phyloP scores from a whole-genome alignment of 345 rosid genomes.

The Viola odorata region DNA sequence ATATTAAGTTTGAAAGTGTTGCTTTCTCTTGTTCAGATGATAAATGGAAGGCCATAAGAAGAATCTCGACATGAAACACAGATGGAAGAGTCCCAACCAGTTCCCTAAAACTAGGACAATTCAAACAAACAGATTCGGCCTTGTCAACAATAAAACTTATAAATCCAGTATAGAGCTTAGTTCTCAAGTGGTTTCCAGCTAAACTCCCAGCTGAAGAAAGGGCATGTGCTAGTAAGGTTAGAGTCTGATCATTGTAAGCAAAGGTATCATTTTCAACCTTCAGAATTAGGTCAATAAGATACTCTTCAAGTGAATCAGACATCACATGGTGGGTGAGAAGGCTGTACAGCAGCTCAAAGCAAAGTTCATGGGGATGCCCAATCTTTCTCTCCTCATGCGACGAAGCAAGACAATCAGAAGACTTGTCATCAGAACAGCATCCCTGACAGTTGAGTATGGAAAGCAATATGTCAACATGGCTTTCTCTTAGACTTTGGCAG shows the following conservation, averaged over 20 bases:
- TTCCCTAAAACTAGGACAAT: slow-evolving; percentile 52
- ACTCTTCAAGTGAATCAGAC: slow-evolving; percentile 61
- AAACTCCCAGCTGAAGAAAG: slow-evolving; percentile 55
- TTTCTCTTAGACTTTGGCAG: slow-evolving; percentile 47
- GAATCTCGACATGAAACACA: slow-evolving; percentile 81
- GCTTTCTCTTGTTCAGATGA: slow-evolving; percentile 70
- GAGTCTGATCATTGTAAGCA: slow-evolving; percentile 64
- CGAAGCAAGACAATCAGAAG: slow-evolving; percentile 37
- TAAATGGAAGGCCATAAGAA: slow-evolving; percentile 84
- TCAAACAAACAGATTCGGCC: slow-evolving; percentile 40
- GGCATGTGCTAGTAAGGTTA: slow-evolving; percentile 63
- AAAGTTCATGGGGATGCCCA: slow-evolving; percentile 45
- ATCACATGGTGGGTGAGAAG: slow-evolving; percentile 54
- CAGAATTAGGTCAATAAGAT: slow-evolving; percentile 68
- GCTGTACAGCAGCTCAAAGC: slow-evolving; percentile 64
- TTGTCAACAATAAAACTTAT: slow-evolving; percentile 55
- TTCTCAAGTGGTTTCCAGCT: slow-evolving; percentile 64
- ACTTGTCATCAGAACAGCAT: slow-evolving; percentile 39
- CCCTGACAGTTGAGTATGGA: slow-evolving; percentile 48
- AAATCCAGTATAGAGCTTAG: slow-evolving; percentile 50
- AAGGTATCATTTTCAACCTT: slow-evolving; percentile 58
- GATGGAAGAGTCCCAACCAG: slow-evolving; percentile 74
- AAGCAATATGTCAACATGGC: slow-evolving; percentile 76
- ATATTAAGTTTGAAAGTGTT: slow-evolving; percentile 44
- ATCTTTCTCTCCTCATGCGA: slow-evolving; percentile 55